Evolutionary conservation across 176 grass and related monocot genomes (phyloP).

Genomic region (Melocanna baccifera): DNA sequence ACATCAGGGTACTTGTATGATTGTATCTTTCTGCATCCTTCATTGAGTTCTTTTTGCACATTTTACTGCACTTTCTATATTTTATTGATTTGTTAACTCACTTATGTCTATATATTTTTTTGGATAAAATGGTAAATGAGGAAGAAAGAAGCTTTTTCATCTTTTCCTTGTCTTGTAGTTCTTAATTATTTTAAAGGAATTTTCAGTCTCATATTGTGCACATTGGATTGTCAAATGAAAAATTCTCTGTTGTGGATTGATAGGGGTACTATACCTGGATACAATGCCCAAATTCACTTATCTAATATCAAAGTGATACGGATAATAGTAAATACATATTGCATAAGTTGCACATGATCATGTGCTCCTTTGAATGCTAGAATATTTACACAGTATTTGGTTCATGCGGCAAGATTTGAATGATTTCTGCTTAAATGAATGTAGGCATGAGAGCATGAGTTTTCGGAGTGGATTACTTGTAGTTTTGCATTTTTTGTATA

Average conservation of each 20-base stretch:
- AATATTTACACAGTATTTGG: not conserved
- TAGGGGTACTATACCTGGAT: not conserved
- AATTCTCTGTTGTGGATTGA: not conserved
- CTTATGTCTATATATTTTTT: not conserved
- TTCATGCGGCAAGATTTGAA: not conserved
- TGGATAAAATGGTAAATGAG: not conserved
- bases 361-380: not conserved
- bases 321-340: not conserved
- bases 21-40: not conserved
- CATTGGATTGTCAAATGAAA: not conserved
- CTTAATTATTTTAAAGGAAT: not conserved
- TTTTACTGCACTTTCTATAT: not conserved
- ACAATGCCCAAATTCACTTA: not conserved
- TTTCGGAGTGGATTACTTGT: not conserved
- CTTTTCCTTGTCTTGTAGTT: not conserved
- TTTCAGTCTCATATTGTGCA: not conserved
- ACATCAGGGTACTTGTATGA: not conserved
- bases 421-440: not conserved
- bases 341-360: not conserved
- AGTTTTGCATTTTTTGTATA: not conserved
- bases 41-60: not conserved
- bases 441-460: not conserved
- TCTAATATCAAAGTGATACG: not conserved
- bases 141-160: not conserved
- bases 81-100: not conserved